phyloP scores from a whole-genome alignment of 371 early-diverging fungal genomes.

The Dichotomocladium elegans region DNA sequence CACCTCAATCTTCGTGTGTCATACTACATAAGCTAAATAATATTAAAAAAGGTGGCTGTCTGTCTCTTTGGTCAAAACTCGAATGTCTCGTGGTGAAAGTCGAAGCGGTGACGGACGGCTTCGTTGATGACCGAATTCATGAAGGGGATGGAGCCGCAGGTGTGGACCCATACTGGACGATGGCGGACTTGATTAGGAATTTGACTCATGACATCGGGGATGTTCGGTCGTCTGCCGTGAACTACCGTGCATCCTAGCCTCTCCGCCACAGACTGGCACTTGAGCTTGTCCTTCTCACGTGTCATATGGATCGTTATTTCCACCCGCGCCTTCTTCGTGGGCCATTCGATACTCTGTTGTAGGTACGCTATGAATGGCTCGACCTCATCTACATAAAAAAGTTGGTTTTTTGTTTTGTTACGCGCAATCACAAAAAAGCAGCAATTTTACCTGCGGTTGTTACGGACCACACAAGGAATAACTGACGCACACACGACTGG shows the following conservation, averaged over 20 bases:
- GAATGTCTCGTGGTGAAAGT: constrained; percentile 36
- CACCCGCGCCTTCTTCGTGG: constrained; percentile 9
- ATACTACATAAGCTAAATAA: too few species aligned
- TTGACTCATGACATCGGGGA: constrained; percentile 13
- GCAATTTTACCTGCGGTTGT: not conserved
- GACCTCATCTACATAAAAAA: constrained; percentile 3
- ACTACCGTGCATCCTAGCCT: not conserved
- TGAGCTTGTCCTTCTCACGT: constrained; percentile 12
- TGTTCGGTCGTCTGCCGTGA: constrained; percentile 20
- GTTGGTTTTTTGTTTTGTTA: too few species aligned
- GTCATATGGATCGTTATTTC: constrained; percentile 29
- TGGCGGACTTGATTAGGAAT: constrained; percentile 9
- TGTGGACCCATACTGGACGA: constrained; percentile 25
- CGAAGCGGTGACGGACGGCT: constrained; percentile 22
- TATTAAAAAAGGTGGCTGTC: not conserved
- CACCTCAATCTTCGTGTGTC: too few species aligned
- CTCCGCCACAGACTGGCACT: constrained; percentile 11
- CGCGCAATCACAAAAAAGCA: too few species aligned
- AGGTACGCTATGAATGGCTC: not conserved
- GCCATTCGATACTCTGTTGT: too few species aligned
- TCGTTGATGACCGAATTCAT: constrained; percentile 28
- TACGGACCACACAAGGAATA: constrained; percentile 3
- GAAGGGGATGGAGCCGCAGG: constrained; percentile 29
- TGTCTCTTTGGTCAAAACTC: too few species aligned
- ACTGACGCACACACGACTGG: constrained; percentile 13